Base-by-base conservation (phyloP, 495 filamentous ascomycete genomes). In the Hypoxylon lienhwacheense region DNA sequence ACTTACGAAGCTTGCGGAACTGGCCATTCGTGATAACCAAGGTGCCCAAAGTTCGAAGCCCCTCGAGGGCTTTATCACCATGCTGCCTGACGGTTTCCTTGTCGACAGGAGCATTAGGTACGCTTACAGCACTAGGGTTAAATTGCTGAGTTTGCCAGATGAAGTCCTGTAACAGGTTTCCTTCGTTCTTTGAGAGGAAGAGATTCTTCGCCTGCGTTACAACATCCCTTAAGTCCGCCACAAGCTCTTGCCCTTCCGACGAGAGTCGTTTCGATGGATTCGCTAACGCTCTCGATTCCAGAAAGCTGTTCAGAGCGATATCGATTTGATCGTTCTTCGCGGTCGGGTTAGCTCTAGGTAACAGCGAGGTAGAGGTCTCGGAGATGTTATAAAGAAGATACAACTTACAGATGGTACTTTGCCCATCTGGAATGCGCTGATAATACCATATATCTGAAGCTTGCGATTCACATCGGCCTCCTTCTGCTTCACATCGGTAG, bases 21-120 rank as follows among this genome's bases (percentile, higher is more conserved):
- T 97, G 91, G 51, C 93, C 95, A 57, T 98, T 98, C 52, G 91
- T 91, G 66, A 97, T 86, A 54, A 98, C 73, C 36, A 98, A 80
- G 7, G 86, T 91, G 34, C 95, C 93, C 5, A 98, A 72, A 1
- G 88, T 95, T 44, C 88, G 85, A 21, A 98, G 72, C n/a, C 95
- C 93, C 47, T 95, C 86, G 25, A 91, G 72, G 2, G 84, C 88
- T 66, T 90, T 61, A 56, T 87, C 84, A 15, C 86, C 89, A 69
- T 97, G 89, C 61, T 91, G 87, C 68, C 86, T 79, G 3, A 87
- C 88, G 3, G 78, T 77, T 0, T 87, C 83, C 73, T 88, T 93
- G 61, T 82, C 78, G 36, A 96, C 59, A 0, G 91, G 86, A 1
- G 83, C 78, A 41, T 71, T 71, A 1, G 89, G 89, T 20, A 73